Percentiles rank a stretch among this genome's conserved stretches.
Evolutionary conservation across 78 protist species (phyloP).

Genomic region (Dictyostelium brefeldianum): DNA sequence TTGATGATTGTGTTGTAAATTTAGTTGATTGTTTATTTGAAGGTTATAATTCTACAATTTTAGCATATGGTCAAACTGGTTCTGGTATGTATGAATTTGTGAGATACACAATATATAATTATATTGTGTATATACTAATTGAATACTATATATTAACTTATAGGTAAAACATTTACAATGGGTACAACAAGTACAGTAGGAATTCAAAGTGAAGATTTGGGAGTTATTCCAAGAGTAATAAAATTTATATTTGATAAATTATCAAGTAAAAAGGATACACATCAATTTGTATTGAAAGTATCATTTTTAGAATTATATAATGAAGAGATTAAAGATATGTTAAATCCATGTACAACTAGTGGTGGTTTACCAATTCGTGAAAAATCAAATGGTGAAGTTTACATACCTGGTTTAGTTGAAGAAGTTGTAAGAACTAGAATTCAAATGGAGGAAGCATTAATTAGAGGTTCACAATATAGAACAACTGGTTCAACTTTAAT

Average conservation of each 20-base stretch:
- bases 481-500: slow-evolving; percentile 88
- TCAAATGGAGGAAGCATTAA: slow-evolving; percentile 82
- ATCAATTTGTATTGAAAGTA: slow-evolving; percentile 58
- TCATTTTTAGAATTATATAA: slow-evolving; percentile 94
- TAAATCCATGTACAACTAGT: slow-evolving; percentile 53
- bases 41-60: slow-evolving; percentile 87
- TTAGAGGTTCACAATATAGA: slow-evolving; percentile 81
- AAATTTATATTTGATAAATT: slow-evolving; percentile 51
- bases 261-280: slow-evolving; percentile 31
- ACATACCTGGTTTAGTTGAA: slow-evolving; percentile 79
- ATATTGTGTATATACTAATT: not conserved
- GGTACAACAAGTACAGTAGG: slow-evolving; percentile 69
- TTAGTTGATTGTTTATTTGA: slow-evolving; percentile 71
- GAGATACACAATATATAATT: not conserved
- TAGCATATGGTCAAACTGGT: slow-evolving; percentile 91
- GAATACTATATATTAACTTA: not conserved
- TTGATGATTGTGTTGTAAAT: slow-evolving; percentile 68
- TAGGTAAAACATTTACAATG: slow-evolving; percentile 89
- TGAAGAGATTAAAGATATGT: slow-evolving; percentile 92
- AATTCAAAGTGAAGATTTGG: slow-evolving; percentile 42
- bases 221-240: slow-evolving; percentile 86
- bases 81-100: too few species aligned
- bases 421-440: slow-evolving; percentile 70
- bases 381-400: slow-evolving; percentile 69
- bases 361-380: slow-evolving; percentile 79